Conservation (phyloP, 306 rosid genomes). For the Amphicarpaea edgeworthii region DNA sequence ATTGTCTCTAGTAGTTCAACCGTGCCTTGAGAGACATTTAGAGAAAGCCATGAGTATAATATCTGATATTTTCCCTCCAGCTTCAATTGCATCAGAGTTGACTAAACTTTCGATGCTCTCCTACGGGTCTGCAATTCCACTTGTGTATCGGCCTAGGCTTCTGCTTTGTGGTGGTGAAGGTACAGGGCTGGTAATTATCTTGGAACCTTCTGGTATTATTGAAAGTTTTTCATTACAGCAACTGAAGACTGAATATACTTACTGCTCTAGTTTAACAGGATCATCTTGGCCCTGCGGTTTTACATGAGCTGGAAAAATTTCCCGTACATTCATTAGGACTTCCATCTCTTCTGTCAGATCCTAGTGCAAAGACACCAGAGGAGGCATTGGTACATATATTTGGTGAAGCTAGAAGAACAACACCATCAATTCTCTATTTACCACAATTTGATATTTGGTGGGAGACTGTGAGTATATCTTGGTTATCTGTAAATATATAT, state of each 20-base stretch:
- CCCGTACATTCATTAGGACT: constrained; percentile 96
- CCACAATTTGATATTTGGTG: constrained; percentile 97
- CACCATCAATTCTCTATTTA: constrained; percentile 92
- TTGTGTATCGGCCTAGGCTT: constrained; percentile 93
- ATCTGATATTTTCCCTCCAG: constrained; percentile 80
- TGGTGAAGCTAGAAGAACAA: constrained; percentile 96
- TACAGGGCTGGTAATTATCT: constrained; percentile 91
- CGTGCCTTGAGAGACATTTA: constrained; percentile 84
- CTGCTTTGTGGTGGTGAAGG: constrained; percentile 92
- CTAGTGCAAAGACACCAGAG: constrained; percentile 98
- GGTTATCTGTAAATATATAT: constrained; percentile 27
- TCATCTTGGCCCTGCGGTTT: constrained; percentile 98
- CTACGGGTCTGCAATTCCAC: constrained; percentile 91
- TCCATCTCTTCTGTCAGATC: constrained; percentile 95
- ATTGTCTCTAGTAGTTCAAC: constrained; percentile 85
- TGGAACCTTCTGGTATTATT: constrained; percentile 51
- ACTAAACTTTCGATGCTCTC: constrained; percentile 90
- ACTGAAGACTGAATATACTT: constrained; percentile 80
- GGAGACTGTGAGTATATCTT: constrained; percentile 82
- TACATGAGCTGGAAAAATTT: constrained; percentile 96
- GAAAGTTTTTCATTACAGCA: constrained; percentile 37
- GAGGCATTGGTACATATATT: constrained; percentile 98
- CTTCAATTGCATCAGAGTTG: constrained; percentile 70
- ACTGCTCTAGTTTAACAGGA: constrained; percentile 99
- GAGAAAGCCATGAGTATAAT: constrained; percentile 68